A percentile compares a stretch with the other conserved stretches of the same genome.
These are phyloP conservation scores for Lentinula sp. DNA, from an alignment of 768 basidiomycete species.

Conservation along the genomic window DNA sequence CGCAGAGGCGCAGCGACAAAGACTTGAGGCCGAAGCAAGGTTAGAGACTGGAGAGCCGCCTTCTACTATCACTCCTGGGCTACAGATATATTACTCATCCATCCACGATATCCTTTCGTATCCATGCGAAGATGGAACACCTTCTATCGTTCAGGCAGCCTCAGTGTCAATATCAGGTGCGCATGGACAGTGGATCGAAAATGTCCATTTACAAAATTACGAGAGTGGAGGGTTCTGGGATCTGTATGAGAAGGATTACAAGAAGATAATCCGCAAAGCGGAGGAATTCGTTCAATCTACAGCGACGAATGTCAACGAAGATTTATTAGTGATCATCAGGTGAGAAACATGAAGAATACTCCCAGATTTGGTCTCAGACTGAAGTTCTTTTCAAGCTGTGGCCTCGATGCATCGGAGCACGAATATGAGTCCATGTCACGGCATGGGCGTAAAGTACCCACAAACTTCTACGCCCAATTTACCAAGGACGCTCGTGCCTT, in stretches of 20 bases:
- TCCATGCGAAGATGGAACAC: conserved; percentile 90
- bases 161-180: conserved; percentile 72
- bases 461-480: conserved; percentile 81
- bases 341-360: conserved; percentile 18
- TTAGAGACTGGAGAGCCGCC: conserved; percentile 21
- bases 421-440: conserved; percentile 89
- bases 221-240: conserved; percentile 69
- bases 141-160: conserved; percentile 75
- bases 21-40: conserved; percentile 44
- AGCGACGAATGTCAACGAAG: conserved; percentile 47
- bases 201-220: conserved; percentile 78
- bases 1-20: conserved; percentile 72
- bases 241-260: conserved; percentile 65
- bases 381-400: conserved; percentile 49
- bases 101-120: conserved; percentile 92
- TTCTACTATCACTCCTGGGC: conserved; percentile 30
- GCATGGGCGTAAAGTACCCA: conserved; percentile 84
- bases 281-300: conserved; percentile 66
- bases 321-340: conserved; percentile 87
- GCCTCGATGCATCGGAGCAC: conserved; percentile 93
- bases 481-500: conserved; percentile 64
- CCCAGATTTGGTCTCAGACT: background rate
- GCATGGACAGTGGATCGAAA: conserved; percentile 86
- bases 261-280: conserved; percentile 57
- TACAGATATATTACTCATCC: conserved; percentile 81